Conservation (phyloP, 495 filamentous ascomycete species). For the Xylaria castorea region DNA sequence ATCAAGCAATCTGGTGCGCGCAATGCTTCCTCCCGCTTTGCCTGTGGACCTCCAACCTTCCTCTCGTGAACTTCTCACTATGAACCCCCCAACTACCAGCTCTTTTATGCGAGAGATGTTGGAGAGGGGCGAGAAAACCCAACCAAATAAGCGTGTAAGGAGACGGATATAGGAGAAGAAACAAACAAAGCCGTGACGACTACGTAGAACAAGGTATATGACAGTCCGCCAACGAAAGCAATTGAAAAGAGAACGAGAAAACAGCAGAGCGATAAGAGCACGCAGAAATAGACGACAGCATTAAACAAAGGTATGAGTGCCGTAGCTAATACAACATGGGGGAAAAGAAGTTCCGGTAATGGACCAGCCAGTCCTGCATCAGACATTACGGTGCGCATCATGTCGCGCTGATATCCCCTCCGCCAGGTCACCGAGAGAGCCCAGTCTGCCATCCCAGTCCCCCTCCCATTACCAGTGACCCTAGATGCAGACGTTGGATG, state of each 20-base stretch:
- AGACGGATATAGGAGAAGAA: constrained; percentile 9
- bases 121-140: constrained; percentile 8
- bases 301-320: constrained; percentile 53
- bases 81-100: constrained; percentile 29
- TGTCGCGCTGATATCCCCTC: constrained; percentile 47
- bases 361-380: constrained; percentile 62
- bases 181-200: constrained; percentile 18
- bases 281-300: constrained; percentile 39
- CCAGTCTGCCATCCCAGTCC: constrained; percentile 49
- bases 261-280: constrained; percentile 14
- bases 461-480: constrained; percentile 55
- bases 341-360: constrained; percentile 51
- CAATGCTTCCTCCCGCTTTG: constrained; percentile 32
- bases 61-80: background rate
- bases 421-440: constrained; percentile 42
- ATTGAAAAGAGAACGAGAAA: constrained; percentile 30
- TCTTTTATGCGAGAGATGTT: constrained; percentile 33
- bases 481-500: constrained; percentile 49
- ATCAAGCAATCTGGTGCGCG: constrained; percentile 41
- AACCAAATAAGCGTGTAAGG: constrained; percentile 9
- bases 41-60: constrained; percentile 35
- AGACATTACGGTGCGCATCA: constrained; percentile 58
- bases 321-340: constrained; percentile 60
- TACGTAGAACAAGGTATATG: constrained; percentile 32
- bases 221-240: constrained; percentile 24